Base-by-base conservation (phyloP, 345 rosid species). In the Salix brachista region DNA sequence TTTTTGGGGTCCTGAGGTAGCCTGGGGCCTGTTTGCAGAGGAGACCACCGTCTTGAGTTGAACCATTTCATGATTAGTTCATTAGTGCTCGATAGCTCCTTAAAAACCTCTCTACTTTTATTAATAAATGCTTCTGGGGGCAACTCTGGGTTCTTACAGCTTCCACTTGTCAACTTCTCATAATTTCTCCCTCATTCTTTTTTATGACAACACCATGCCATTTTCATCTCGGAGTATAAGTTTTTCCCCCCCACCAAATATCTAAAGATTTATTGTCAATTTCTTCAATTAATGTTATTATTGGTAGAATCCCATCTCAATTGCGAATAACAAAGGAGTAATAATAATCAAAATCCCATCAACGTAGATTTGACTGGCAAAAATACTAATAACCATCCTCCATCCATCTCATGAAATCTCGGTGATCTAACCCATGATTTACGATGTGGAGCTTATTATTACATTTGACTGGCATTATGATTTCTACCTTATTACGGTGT, bases 51-150 rank as follows among this genome's bases (percentile, higher is more conserved):
- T 50, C 46, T 18, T 34, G 78, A 11, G n/a, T 18, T 41, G 71
- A 74, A 67, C 78, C 44, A 61, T 5, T 50, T 39, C 82, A 85
- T 85, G 83, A 83, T 87, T 83, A 84, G 84, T 73, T 80, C 89
- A 81, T 87, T 78, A 84, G 69, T 83, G 89, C 65, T 30, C 52
- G 74, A 77, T 75, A 58, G 70, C 81, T 83, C 70, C 84, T 36
- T 69, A 21, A 36, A 78, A 73, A 64, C 76, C 6, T 41, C 32
- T 28, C 17, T 56, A 42, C 87, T 78, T 83, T 83, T 72, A 73
- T 74, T 81, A 83, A 71, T 83, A 81, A 83, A 81, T 77, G 86
- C 67, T 70, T 21, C 48, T 50, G 62, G 23, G 36, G 37, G 1
- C 37, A 8, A 39, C 2, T 3, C 34, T 10, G 28, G n/a, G 13